These are phyloP conservation scores for Amphirosellinia nigrospora DNA, from an alignment of 495 filamentous ascomycete genomes.

Conservation along the genomic window DNA sequence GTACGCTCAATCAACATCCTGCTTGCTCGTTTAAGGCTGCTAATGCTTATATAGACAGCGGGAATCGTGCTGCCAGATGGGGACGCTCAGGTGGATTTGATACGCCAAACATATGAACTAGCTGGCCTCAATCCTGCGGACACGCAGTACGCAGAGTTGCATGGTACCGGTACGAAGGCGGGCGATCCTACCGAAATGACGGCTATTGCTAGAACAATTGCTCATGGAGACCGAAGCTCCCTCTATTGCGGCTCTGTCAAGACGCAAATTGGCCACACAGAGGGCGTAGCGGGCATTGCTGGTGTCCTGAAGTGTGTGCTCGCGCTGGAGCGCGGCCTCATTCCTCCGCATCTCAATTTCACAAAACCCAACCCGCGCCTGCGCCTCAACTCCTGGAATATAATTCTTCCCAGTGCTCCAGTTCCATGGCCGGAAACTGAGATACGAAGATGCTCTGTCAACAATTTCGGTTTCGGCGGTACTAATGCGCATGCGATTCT, in stretches of 20 bases:
- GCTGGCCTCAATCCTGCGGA: conserved; percentile 37
- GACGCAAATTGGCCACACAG: conserved; percentile 57
- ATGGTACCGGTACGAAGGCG: conserved; percentile 49
- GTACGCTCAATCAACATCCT: background rate
- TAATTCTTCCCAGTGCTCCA: conserved; percentile 16
- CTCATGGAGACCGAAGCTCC: background rate
- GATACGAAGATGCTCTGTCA: conserved; percentile 49
- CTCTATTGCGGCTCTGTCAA: conserved; percentile 52
- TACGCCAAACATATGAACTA: conserved; percentile 53
- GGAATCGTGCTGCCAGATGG: conserved; percentile 61
- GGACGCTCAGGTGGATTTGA: conserved; percentile 59
- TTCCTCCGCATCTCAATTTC: conserved; percentile 45
- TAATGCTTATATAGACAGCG: conserved; percentile 30
- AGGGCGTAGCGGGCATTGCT: conserved; percentile 54
- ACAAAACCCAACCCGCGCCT: conserved; percentile 48
- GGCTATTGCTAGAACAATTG: conserved; percentile 8
- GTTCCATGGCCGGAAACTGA: conserved; percentile 32
- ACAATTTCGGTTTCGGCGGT: conserved; percentile 59
- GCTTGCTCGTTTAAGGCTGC: background rate
- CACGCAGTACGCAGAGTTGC: conserved; percentile 48
- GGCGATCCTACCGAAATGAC: conserved; percentile 55
- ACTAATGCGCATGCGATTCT: conserved; percentile 58
- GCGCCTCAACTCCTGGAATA: conserved; percentile 23
- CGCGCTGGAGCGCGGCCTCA: conserved; percentile 50
- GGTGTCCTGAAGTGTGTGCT: conserved; percentile 56